Evolutionary conservation across 495 filamentous ascomycete genomes (phyloP), one percentile per base, ranked within the genome.

Genomic region (Durotheca rogersii): DNA sequence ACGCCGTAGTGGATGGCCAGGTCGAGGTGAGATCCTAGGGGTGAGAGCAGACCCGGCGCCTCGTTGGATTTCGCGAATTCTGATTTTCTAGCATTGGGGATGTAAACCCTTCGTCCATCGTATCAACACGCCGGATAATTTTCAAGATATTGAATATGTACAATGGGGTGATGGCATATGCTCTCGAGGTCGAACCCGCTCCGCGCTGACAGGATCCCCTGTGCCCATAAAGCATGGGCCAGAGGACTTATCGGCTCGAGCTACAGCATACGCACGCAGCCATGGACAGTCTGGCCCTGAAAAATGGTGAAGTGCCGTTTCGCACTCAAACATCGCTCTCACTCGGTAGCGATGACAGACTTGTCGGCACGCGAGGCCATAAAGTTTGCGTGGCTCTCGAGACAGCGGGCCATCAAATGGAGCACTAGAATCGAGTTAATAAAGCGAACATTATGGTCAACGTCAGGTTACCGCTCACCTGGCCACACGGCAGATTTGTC

Each of bases 401-500:
- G 80, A 47, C 88, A 89, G 31, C 84, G 83, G 14, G 88, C 85
- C 86, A 95, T 96, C 18, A 95, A 75, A 55, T 86, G 86, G 41
- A 89, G 92, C 20, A 96, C 90, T 89, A 57, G 3, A 23, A 20
- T 12, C 12, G 0, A 19, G 16, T 59, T 17, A 59, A 41, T 39
- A 12, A 11, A 27, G 33, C 16, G n/a, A 25, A 25, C 12, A 23
- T 20, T 1, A 16, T 9, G n/a, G 37, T 3, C 4, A 12, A 15
- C 12, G 10, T 16, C 1, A 23, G 17, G 5, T 25, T 29, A 18
- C 20, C 49, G 74, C 81, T 73, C 75, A 92, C 89, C 83, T 67
- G 92, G 92, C 92, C 92, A 98, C 11, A 95, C 87, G 57, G 88
- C 83, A 51, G 87, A 86, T 65, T 89, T 85, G 53, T 93, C 90